phyloP scores from a whole-genome alignment of 225 moss, liverwort and hornwort genomes.

The Thuidium tamariscinum region DNA sequence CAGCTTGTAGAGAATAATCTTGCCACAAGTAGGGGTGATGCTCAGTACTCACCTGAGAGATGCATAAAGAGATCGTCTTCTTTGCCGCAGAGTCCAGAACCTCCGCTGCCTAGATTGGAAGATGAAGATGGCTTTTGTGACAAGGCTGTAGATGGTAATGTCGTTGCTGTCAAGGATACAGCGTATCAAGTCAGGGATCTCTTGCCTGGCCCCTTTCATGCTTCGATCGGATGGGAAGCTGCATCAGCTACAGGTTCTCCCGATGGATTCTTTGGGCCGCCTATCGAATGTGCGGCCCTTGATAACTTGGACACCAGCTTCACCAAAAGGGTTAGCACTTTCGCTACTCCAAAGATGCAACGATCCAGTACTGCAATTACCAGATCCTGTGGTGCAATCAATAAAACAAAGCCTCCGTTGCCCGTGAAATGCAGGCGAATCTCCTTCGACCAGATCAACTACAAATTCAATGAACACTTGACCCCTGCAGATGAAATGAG shows the following conservation, averaged over 20 bases:
- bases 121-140: conserved; percentile 25
- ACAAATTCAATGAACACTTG: background rate
- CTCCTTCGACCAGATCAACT: conserved; percentile 19
- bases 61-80: background rate
- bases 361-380: background rate
- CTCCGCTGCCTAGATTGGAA: background rate
- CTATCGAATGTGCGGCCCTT: background rate
- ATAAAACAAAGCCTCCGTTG: conserved; percentile 13
- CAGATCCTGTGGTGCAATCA: conserved; percentile 8
- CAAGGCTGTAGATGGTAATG: conserved; percentile 29
- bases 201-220: background rate
- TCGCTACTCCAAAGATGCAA: conserved; percentile 2
- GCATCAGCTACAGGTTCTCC: background rate
- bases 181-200: background rate
- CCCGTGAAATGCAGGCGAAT: conserved; percentile 9
- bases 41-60: background rate
- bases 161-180: conserved; percentile 10
- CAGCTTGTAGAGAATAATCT: background rate
- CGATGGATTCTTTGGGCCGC: background rate
- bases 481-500: background rate
- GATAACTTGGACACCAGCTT: background rate
- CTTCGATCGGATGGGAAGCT: conserved; percentile 1
- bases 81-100: background rate
- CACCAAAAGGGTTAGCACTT: background rate
- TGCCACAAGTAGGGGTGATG: background rate